These are phyloP conservation scores for Nannochloris sp. DNA, from an alignment of 139 green algal species.

Conservation along the genomic window DNA sequence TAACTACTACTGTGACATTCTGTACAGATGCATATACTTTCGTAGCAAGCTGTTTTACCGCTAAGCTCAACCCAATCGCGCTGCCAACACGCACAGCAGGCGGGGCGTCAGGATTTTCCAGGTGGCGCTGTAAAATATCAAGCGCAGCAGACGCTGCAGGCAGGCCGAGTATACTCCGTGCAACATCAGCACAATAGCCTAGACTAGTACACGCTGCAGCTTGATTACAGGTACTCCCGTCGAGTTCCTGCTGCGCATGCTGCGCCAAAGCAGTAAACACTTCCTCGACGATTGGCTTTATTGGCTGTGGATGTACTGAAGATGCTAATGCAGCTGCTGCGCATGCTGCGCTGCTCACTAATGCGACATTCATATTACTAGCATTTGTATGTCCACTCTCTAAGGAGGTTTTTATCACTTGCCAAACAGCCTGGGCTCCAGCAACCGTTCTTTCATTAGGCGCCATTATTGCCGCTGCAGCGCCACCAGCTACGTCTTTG, in stretches of 20 bases:
- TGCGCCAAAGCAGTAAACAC: not conserved
- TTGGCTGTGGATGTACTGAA: not conserved
- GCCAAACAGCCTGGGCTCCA: conserved; percentile 3
- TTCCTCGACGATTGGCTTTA: not conserved
- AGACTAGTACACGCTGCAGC: not conserved
- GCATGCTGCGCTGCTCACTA: not conserved
- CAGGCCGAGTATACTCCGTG: not conserved
- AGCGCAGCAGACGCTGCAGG: not conserved
- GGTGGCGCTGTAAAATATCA: not conserved
- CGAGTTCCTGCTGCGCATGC: not conserved
- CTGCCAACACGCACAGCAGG: not conserved
- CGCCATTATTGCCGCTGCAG: not conserved
- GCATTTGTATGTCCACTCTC: not conserved
- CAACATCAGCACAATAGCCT: not conserved
- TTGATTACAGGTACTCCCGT: not conserved
- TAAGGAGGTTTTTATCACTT: not conserved
- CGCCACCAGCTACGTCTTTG: not conserved
- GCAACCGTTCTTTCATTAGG: not conserved
- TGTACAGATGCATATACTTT: not conserved
- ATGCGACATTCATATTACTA: not conserved
- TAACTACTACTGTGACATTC: not conserved
- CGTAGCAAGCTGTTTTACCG: not conserved
- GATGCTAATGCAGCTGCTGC: conserved; percentile 7
- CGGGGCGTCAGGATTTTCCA: not conserved
- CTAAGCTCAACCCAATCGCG: not conserved